A percentile compares a stretch with the other conserved stretches of the same genome.
Evolutionary conservation across 2,329 filamentous ascomycete species (phyloP).

Genomic region (Gnomoniopsis smithogilvyi): DNA sequence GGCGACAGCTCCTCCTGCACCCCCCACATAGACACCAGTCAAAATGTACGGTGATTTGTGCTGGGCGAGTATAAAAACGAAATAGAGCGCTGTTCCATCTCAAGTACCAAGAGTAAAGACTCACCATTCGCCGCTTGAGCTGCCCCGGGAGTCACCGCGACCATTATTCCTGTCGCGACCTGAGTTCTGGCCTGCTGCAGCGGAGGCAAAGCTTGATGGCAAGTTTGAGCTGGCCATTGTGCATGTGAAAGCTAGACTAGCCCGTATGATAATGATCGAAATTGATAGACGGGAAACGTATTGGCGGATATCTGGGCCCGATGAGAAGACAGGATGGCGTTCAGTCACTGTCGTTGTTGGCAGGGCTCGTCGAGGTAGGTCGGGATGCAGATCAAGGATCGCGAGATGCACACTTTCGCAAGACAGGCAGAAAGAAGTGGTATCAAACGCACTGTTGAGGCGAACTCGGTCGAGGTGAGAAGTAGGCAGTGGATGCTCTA

Average conservation of each 20-base stretch:
- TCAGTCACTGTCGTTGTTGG: neutral
- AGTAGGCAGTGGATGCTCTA: neutral
- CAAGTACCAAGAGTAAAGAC: conserved; percentile 28
- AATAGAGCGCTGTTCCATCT: neutral
- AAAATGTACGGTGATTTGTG: neutral
- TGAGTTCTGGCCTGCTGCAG: conserved; percentile 71
- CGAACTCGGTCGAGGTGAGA: conserved; percentile 1
- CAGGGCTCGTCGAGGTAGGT: neutral
- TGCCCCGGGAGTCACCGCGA: conserved; percentile 54
- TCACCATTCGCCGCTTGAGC: conserved; percentile 69
- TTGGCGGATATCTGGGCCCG: neutral
- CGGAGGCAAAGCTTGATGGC: conserved; percentile 80
- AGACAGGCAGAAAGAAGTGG: neutral
- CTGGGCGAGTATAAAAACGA: conserved; percentile 12
- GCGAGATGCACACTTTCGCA: neutral
- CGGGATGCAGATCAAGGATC: neutral
- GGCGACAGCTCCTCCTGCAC: neutral
- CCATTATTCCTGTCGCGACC: conserved; percentile 58
- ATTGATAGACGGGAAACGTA: neutral
- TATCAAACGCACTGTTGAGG: neutral
- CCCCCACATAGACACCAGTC: neutral
- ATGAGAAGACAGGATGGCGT: neutral
- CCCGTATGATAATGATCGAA: neutral
- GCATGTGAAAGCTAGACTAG: conserved; percentile 2
- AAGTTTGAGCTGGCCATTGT: conserved; percentile 65